Evolutionary conservation across 2,329 filamentous ascomycete genomes (phyloP), one percentile per base, ranked within the genome.

Genomic region (Leptographium lundbergii): DNA sequence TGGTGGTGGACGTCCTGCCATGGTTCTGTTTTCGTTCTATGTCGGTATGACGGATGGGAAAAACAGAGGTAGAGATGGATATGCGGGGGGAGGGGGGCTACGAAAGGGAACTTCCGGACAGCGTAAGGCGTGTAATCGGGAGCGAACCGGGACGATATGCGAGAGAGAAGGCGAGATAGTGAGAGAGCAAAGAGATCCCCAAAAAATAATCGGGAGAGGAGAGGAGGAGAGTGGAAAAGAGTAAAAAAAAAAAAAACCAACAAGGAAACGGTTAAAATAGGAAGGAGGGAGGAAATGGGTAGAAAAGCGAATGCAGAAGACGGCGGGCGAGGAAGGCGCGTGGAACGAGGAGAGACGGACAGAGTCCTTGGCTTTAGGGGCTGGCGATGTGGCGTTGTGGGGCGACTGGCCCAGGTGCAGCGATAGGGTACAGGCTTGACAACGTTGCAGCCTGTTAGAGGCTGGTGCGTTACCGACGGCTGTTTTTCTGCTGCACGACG

Each of bases 151-250:
- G 34, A 13, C 10, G 34, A 13, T 36, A 36, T 36, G 34, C 9
- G 36, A 39, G 36, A 39, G 13, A 39, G 36, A 39, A 4, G 9
- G 14, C 32, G 32, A 34, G 9, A 34, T 34, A 10, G 32, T 34
- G 6, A 39, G 53, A 45, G 53, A 55, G 9, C 14, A 24, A n/a
- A 6, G 24, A 47, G 24, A 27, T 19, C 34, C 6, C 22, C 63
- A 67, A 65, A 64, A 67, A 63, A 61, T 59, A 59, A 11, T 22
- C 29, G 45, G 63, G 62, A 60, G 63, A 63, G 65, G 62, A 62
- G 61, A 60, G 48, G 22, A 63, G 65, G 64, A 67, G 65, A 63
- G 62, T 64, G 63, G 64, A 66, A 47, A 47, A 62, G 17, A 17
- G 32, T 34, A 24, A 59, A 27, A 14, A 2, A 39, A 34, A 24